Conservation (phyloP, 2,329 filamentous ascomycete species). For the Tolypocladium cylindrosporum region DNA sequence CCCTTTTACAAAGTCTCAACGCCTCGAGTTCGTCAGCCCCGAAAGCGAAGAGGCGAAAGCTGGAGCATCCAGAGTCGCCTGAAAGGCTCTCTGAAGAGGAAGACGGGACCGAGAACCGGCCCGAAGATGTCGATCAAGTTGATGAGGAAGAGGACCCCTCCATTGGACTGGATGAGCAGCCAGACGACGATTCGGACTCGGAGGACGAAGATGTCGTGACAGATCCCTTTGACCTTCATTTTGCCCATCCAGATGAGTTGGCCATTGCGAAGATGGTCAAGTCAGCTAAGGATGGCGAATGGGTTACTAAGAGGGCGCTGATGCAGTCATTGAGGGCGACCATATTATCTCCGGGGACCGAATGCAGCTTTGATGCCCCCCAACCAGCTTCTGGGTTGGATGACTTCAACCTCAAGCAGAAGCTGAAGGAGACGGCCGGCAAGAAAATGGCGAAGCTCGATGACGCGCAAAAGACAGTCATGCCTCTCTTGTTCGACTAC, state of each 20-base stretch:
- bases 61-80: slow-evolving; percentile 28
- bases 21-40: slow-evolving; percentile 27
- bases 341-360: slow-evolving; percentile 33
- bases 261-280: slow-evolving; percentile 44
- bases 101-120: slow-evolving; percentile 28
- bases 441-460: slow-evolving; percentile 49
- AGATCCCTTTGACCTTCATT: slow-evolving; percentile 77
- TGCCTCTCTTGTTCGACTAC: slow-evolving; percentile 70
- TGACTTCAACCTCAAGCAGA: slow-evolving; percentile 58
- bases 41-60: slow-evolving; percentile 47
- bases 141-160: slow-evolving; percentile 11
- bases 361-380: slow-evolving; percentile 19
- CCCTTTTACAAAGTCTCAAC: slow-evolving; percentile 47
- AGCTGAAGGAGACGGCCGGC: slow-evolving; percentile 45
- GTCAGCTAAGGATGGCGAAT: slow-evolving; percentile 38
- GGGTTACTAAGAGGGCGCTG: slow-evolving; percentile 37
- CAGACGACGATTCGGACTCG: slow-evolving; percentile 28
- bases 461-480: slow-evolving; percentile 52
- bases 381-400: slow-evolving; percentile 26
- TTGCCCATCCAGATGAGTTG: slow-evolving; percentile 56
- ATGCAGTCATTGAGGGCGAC: slow-evolving; percentile 38
- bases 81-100: slow-evolving; percentile 17
- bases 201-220: slow-evolving; percentile 41
- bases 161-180: slow-evolving; percentile 12
- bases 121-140: slow-evolving; percentile 12